phyloP scores from a whole-genome alignment of 176 grass and related monocot species.

The Carex scoparia region DNA sequence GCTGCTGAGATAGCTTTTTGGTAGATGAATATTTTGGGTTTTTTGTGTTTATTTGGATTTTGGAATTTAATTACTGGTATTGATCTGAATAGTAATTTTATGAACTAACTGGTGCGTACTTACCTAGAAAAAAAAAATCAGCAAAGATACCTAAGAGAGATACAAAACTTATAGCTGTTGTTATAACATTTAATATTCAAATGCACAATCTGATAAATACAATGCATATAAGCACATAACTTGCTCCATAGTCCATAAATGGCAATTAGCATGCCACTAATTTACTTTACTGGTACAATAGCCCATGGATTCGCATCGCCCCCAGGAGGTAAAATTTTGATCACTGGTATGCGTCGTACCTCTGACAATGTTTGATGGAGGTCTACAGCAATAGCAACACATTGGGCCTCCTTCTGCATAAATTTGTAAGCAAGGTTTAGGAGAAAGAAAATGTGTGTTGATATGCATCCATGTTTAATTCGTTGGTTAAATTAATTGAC shows the following conservation, averaged over 20 bases:
- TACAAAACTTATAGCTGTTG: background rate
- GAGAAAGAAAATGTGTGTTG: background rate
- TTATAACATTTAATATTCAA: background rate
- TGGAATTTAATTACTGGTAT: background rate
- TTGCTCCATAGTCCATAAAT: background rate
- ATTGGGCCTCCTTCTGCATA: constrained; percentile 53
- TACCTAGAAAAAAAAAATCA: background rate
- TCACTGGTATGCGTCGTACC: constrained; percentile 42
- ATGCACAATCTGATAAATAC: background rate
- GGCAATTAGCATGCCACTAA: background rate
- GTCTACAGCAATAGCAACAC: constrained; percentile 32
- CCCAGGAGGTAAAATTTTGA: constrained; percentile 31
- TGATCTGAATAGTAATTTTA: background rate
- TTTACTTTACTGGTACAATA: constrained; percentile 53
- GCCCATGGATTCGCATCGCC: constrained; percentile 47
- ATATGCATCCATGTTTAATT: background rate
- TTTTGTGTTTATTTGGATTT: background rate
- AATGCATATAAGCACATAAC: background rate
- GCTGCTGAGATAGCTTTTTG: background rate
- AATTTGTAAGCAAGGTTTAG: constrained; percentile 4
- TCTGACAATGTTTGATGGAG: constrained; percentile 62
- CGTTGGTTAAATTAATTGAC: background rate
- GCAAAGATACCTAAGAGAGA: background rate
- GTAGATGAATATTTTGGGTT: background rate
- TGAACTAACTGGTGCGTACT: background rate